Evolutionary conservation across 2,329 filamentous ascomycete genomes (phyloP), one percentile per base, ranked within the genome.

Genomic region (Fusarium continuum): DNA sequence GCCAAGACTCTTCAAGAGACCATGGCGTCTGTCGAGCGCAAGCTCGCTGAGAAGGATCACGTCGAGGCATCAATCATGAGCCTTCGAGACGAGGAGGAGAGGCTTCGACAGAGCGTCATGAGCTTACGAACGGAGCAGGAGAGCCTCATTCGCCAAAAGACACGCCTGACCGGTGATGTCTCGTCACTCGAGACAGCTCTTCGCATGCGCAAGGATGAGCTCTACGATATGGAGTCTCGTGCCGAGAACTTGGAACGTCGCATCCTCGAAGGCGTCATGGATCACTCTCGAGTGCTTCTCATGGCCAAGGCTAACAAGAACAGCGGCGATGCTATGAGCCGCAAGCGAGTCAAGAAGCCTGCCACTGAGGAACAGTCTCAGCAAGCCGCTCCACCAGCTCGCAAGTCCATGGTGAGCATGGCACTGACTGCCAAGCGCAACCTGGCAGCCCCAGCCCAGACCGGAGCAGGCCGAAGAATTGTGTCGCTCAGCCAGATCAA

Each of bases 251-350:
- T 99, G 20, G 95, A 99, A 78, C 91, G 93, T 47, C 89, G 95
- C 22, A 97, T 99, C 67, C 80, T 99, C 26, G 94, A 98, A 66
- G 93, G 94, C 22, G 92, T 98, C 62, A 96, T 99, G 79, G 93
- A 98, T 70, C 94, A 98, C 74, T 97, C 94, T 17, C 90, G 94
- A 7, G 88, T 94, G 22, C 83, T 97, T n/a, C 85, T 98, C 55
- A 91, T 95, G 80, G 82, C 87, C 66, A 89, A 91, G 78, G 79
- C 85, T 4, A 79, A 75, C 66, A 82, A 80, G 68, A 64, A 55
- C 36, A 77, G 77, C 10, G 77, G 80, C 10, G 85, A 87, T 48
- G 77, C 80, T 58, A 87, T 87, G 85, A 86, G 78, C 73, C 83
- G 84, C 45, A 87, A 87, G 76, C 80, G 85, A 8, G 76, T 82